phyloP scores from a whole-genome alignment of 306 rosid genomes.

The Dryas alaskensis region DNA sequence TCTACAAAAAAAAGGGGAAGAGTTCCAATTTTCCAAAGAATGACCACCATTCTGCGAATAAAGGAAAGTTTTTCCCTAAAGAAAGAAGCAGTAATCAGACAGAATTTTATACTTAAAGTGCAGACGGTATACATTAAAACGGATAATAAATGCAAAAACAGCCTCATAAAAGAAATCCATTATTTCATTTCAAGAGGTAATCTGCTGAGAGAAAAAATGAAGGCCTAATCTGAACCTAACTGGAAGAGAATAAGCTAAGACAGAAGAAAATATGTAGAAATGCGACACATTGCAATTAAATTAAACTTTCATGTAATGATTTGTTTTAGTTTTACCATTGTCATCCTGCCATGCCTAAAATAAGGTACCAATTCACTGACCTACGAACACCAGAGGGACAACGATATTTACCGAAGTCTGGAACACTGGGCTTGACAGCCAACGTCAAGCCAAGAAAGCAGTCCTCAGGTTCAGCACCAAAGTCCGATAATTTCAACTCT shows the following conservation, averaged over 20 bases:
- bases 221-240: background rate
- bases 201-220: background rate
- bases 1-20: background rate
- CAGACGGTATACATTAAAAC: background rate
- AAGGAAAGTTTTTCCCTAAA: background rate
- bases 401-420: slow-evolving; percentile 52
- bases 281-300: background rate
- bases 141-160: background rate
- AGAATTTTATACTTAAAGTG: background rate
- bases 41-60: background rate
- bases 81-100: background rate
- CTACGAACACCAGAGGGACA: slow-evolving; percentile 11
- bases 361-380: background rate
- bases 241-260: slow-evolving; percentile 3
- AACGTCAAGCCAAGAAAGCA: slow-evolving; percentile 89
- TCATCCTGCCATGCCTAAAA: background rate
- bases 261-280: background rate
- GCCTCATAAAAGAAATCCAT: background rate
- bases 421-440: slow-evolving; percentile 76
- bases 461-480: slow-evolving; percentile 81
- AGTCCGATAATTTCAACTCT: slow-evolving; percentile 74
- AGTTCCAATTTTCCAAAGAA: background rate
- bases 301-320: background rate
- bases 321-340: background rate
- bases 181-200: background rate